Conservation (phyloP, 78 protist species). For the Monosiga brevicollis region DNA sequence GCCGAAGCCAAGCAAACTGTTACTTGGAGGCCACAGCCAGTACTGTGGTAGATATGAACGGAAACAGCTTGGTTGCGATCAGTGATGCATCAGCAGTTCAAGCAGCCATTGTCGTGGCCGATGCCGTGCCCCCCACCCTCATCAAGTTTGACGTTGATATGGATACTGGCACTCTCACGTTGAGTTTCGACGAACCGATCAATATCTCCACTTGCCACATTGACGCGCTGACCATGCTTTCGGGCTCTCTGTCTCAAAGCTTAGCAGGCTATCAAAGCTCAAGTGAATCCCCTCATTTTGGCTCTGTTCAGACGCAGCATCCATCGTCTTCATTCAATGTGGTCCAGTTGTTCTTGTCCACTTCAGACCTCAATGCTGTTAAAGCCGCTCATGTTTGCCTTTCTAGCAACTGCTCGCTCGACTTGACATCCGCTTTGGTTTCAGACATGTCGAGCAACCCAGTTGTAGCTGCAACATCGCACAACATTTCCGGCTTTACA, state of each 20-base stretch:
- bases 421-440: background rate
- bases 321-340: background rate
- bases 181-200: background rate
- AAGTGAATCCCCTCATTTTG: background rate
- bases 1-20: background rate
- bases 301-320: background rate
- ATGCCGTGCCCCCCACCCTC: background rate
- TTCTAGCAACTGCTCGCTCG: background rate
- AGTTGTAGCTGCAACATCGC: background rate
- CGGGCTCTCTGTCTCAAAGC: too few relatives aligned
- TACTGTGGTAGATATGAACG: background rate
- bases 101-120: background rate
- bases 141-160: background rate
- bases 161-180: background rate
- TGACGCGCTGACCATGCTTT: background rate
- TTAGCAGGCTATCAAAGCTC: background rate
- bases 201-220: background rate
- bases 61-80: background rate
- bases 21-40: background rate
- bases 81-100: background rate
- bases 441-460: background rate
- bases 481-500: background rate
- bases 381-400: background rate
- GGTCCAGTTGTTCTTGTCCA: background rate
- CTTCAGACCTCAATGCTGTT: background rate